Conservation (phyloP, 805 yeast species). For the Monosporozyma servazzii region DNA sequence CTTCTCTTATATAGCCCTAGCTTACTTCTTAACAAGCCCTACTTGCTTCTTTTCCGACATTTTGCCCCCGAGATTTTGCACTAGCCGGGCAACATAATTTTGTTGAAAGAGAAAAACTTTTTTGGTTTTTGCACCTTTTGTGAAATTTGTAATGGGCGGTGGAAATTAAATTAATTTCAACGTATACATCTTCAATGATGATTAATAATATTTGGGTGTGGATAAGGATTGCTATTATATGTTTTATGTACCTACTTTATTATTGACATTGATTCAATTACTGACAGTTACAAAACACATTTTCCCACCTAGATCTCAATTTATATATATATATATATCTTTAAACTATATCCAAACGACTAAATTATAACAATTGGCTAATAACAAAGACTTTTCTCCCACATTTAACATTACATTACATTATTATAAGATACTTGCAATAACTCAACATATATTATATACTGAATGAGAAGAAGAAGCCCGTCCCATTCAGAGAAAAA, state of each 20-base stretch:
- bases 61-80: neutral
- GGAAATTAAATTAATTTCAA: neutral
- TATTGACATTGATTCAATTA: too few relatives aligned
- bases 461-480: conserved; percentile 28
- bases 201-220: neutral
- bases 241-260: too few relatives aligned
- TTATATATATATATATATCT: too few relatives aligned
- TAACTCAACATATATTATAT: neutral
- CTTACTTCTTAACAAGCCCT: too few relatives aligned
- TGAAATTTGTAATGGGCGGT: neutral
- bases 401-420: too few relatives aligned
- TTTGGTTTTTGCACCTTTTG: neutral
- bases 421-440: too few relatives aligned
- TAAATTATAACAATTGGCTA: too few relatives aligned
- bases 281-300: too few relatives aligned
- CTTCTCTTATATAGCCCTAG: neutral
- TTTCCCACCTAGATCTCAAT: too few relatives aligned
- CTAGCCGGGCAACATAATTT: neutral
- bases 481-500: conserved; percentile 34
- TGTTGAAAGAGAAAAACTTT: neutral
- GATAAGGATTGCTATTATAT: too few relatives aligned
- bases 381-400: neutral
- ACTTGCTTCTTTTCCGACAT: neutral
- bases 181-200: neutral
- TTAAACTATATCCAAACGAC: too few relatives aligned